These are phyloP conservation scores for Tricholoma terreum DNA, from an alignment of 768 basidiomycete species.

Conservation along the genomic window DNA sequence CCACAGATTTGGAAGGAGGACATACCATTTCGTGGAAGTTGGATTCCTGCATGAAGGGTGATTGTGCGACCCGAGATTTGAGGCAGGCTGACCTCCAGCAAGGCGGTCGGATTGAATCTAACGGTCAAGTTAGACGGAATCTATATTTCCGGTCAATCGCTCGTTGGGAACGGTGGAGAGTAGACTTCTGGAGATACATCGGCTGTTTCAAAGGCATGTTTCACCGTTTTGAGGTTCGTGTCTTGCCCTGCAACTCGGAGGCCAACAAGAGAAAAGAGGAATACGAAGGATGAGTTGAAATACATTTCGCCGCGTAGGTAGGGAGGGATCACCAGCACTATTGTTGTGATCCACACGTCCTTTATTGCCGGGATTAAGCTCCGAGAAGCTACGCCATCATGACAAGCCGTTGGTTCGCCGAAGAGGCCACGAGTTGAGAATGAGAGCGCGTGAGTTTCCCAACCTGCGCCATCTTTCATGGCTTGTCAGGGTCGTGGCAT, in stretches of 20 bases:
- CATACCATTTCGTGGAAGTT: conserved; percentile 33
- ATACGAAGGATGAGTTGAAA: conserved; percentile 1
- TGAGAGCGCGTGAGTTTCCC: too few species aligned
- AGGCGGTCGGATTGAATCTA: conserved; percentile 31
- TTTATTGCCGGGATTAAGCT: too few species aligned
- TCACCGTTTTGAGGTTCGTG: conserved; percentile 17
- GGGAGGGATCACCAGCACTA: too few species aligned
- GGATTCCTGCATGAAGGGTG: conserved; percentile 33
- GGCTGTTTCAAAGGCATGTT: conserved; percentile 23
- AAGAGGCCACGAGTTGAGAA: too few species aligned
- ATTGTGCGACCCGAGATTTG: conserved; percentile 25
- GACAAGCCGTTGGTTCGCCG: too few species aligned
- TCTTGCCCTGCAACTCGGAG: conserved; percentile 24
- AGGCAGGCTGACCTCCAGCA: conserved; percentile 36
- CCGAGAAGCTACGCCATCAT: too few species aligned
- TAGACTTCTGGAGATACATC: conserved; percentile 12
- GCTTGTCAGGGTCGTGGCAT: too few species aligned
- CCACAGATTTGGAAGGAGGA: neutral
- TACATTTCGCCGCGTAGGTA: too few species aligned
- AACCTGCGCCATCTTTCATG: too few species aligned
- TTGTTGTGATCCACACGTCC: too few species aligned
- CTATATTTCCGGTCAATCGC: conserved; percentile 14
- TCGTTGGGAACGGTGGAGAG: neutral
- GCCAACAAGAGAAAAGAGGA: conserved; percentile 9
- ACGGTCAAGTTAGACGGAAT: conserved; percentile 30